phyloP scores from a whole-genome alignment of 176 grass and related monocot genomes.

The Oryza meridionalis region DNA sequence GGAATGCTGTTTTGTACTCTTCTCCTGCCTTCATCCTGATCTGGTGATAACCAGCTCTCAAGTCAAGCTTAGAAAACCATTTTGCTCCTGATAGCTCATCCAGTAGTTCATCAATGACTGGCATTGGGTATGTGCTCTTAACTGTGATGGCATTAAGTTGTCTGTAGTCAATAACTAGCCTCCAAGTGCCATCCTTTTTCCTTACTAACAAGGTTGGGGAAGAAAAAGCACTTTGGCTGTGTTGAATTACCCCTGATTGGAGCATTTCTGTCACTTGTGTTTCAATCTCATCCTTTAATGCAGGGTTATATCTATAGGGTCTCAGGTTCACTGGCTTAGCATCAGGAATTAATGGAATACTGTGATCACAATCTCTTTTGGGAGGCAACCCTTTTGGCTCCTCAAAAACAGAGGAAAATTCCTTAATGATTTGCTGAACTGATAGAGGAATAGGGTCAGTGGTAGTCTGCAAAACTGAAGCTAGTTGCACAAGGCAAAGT shows the following conservation, averaged over 20 bases:
- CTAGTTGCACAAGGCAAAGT: too few relatives aligned
- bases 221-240: background rate
- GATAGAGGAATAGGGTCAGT: too few relatives aligned
- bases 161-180: too few relatives aligned
- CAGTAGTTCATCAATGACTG: too few relatives aligned
- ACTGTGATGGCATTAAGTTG: too few relatives aligned
- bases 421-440: too few relatives aligned
- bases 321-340: rapidly evolving
- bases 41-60: background rate
- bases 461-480: too few relatives aligned
- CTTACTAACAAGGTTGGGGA: too few relatives aligned
- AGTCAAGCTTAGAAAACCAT: background rate
- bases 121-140: background rate
- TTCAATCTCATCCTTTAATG: background rate
- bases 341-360: background rate
- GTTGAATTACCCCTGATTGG: background rate
- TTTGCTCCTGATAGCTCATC: background rate
- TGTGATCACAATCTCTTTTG: background rate
- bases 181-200: too few relatives aligned
- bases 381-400: too few relatives aligned
- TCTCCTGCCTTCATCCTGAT: background rate
- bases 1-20: background rate
- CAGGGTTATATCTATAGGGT: background rate
- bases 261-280: background rate
- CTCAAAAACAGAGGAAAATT: too few relatives aligned